Percentiles rank a stretch among this genome's conserved stretches.
Evolutionary conservation across 495 filamentous ascomycete species (phyloP).

Genomic region (Ramalina peruviana): DNA sequence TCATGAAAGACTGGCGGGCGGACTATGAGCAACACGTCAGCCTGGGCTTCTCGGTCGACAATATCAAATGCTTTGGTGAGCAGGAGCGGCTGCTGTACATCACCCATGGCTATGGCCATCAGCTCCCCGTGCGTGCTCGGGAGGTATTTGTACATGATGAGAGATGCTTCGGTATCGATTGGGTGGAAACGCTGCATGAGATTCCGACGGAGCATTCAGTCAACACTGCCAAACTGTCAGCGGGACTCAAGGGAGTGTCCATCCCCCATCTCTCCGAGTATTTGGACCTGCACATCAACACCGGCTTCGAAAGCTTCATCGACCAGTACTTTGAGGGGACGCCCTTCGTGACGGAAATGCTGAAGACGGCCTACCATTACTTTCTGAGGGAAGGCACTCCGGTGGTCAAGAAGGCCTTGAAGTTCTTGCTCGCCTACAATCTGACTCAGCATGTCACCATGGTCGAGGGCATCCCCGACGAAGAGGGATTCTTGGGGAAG

Average conservation of each 20-base stretch:
- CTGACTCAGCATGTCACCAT: constrained; percentile 82
- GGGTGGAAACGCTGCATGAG: constrained; percentile 64
- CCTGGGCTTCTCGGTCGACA: constrained; percentile 75
- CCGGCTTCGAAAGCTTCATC: constrained; percentile 63
- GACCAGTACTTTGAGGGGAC: constrained; percentile 92
- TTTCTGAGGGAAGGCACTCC: constrained; percentile 70
- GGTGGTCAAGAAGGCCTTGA: constrained; percentile 81
- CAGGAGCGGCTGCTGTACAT: constrained; percentile 68
- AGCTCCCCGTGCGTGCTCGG: constrained; percentile 74
- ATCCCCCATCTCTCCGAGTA: constrained; percentile 68
- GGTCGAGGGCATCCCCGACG: constrained; percentile 73
- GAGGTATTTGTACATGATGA: constrained; percentile 85
- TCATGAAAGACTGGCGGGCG: constrained; percentile 97
- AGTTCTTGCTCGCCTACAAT: constrained; percentile 85
- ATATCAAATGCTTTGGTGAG: constrained; percentile 82
- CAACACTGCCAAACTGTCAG: constrained; percentile 71
- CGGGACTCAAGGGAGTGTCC: constrained; percentile 71
- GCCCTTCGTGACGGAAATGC: constrained; percentile 79
- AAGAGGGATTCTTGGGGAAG: constrained; percentile 61
- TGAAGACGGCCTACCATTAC: constrained; percentile 85
- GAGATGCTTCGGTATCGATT: constrained; percentile 81
- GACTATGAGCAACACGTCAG: constrained; percentile 83
- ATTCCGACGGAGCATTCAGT: constrained; percentile 66
- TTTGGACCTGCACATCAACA: constrained; percentile 81
- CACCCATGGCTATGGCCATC: constrained; percentile 81